Conservation (phyloP, 2,329 filamentous ascomycete species). For the Arachnopeziza araneosa region DNA sequence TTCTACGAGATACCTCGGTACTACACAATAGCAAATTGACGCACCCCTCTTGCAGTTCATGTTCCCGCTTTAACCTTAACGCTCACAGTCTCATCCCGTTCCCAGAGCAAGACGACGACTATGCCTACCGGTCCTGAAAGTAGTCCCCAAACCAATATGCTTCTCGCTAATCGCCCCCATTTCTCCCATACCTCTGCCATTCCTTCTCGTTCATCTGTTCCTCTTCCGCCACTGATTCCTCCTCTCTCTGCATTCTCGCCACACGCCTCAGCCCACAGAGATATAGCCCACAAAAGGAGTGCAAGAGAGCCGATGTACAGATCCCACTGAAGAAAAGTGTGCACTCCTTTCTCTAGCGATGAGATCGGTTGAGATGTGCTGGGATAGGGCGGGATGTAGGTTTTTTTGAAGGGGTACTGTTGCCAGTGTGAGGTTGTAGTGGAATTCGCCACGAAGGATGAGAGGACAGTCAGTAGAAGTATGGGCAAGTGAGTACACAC, state of each 20-base stretch:
- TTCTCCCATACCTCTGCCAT: neutral
- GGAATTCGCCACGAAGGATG: conserved; percentile 29
- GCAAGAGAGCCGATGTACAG: conserved; percentile 38
- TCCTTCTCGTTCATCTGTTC: neutral
- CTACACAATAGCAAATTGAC: neutral
- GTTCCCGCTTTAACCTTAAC: neutral
- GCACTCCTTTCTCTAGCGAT: conserved; percentile 33
- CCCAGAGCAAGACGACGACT: neutral
- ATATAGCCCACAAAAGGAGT: conserved; percentile 40
- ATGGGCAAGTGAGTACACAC: conserved; percentile 34
- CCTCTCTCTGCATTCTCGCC: too few relatives aligned
- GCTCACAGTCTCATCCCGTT: neutral
- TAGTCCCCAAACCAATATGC: neutral
- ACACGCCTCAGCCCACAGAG: conserved; percentile 18
- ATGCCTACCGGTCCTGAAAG: neutral
- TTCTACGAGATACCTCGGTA: too few relatives aligned
- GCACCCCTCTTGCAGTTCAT: neutral
- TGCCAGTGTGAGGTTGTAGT: neutral
- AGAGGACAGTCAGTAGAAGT: conserved; percentile 26
- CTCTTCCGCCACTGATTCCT: neutral
- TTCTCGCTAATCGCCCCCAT: neutral
- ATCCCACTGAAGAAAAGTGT: conserved; percentile 45
- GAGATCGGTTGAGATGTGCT: conserved; percentile 18
- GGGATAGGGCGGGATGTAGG: neutral
- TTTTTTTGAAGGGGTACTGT: neutral